phyloP scores from a whole-genome alignment of 306 rosid genomes.

The Abrus pulchellus region DNA sequence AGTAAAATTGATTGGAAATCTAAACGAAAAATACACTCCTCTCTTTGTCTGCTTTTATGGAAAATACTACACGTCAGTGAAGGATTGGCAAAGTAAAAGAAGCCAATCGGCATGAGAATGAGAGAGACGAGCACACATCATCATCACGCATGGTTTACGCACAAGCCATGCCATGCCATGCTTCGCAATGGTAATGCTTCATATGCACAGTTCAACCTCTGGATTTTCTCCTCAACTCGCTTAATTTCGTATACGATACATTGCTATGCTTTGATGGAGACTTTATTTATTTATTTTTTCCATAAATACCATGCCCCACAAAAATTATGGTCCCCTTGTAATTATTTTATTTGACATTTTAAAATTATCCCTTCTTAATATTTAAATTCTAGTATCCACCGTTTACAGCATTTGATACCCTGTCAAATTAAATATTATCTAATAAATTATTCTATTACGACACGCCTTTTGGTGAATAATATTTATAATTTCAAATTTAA shows the following conservation, averaged over 20 bases:
- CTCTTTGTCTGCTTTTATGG: too few relatives aligned
- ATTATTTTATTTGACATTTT: not conserved
- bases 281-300: not conserved
- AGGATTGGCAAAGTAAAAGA: too few relatives aligned
- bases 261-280: not conserved
- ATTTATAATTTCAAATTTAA: not conserved
- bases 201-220: too few relatives aligned
- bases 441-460: not conserved
- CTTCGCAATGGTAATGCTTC: too few relatives aligned
- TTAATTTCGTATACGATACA: not conserved
- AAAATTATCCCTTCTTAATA: not conserved
- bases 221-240: too few relatives aligned
- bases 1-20: too few relatives aligned
- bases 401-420: not conserved
- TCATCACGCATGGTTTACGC: constrained; percentile 42
- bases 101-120: too few relatives aligned
- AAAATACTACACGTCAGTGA: too few relatives aligned
- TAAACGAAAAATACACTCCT: too few relatives aligned
- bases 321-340: not conserved
- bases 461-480: not conserved
- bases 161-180: not conserved
- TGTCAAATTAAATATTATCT: not conserved
- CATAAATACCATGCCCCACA: not conserved
- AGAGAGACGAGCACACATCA: not conserved
- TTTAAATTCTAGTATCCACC: not conserved